Base-by-base conservation (phyloP, 2,329 filamentous ascomycete genomes). In the Colletotrichum cuscutae region DNA sequence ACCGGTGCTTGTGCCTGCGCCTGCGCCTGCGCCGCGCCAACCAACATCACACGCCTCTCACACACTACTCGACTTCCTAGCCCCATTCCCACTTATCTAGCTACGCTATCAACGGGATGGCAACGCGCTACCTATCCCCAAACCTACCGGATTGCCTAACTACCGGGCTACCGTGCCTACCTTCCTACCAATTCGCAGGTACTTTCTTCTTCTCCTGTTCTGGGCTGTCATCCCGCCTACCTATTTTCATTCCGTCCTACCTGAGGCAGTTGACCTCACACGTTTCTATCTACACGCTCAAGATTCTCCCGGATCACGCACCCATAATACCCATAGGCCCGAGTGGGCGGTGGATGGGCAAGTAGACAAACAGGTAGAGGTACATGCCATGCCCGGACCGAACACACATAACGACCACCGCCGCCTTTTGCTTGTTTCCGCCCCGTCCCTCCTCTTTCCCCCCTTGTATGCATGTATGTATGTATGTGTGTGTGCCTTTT, bases 81-180 rank as follows among this genome's bases (percentile, higher is more conserved):
- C 60, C 42, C 66, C 42, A 46, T 53, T 49, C 24, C 54, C 46
- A 52, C 70, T 57, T 49, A 32, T 61, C 53, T 70, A 56, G 66
- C 56, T 61, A 56, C 49, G 35, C 42, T 65, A 65, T 70, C 60
- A 70, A 71, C 66, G 71, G 71, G 71, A 73, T 65, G 66, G 66
- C 71, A 52, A 68, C 30, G 42, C 59, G 26, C 65, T 64, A 72
- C 19, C 42, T 3, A 42, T 42, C 61, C n/a, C 66, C 32, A 49
- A 57, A 61, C 67, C 60, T 64, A 42, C 66, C 49, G 60, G 60
- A 15, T 28, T 59, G 30, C 22, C 58, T 46, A 59, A 65, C 30
- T 58, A 59, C 65, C 30, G 26, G 57, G 24, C 59, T 63, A 32
- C 54, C 56, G 56, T 53, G 61, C 66, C 67, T 53, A 49, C 30